phyloP scores from a whole-genome alignment of 139 green algal species.

The Tetratostichococcus sp. region DNA sequence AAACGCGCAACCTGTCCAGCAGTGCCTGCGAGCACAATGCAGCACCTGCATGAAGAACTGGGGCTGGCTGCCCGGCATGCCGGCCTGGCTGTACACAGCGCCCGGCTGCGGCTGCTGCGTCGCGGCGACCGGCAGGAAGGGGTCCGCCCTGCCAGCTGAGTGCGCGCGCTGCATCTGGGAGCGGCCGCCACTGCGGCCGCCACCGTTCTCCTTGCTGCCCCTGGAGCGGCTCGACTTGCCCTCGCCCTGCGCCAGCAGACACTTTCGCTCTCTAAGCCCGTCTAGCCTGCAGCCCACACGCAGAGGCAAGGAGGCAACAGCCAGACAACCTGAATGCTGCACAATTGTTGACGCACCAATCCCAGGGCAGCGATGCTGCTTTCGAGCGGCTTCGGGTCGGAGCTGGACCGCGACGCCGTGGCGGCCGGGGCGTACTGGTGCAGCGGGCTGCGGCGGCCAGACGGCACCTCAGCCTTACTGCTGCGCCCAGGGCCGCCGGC shows the following conservation, averaged over 20 bases:
- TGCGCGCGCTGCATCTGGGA: not conserved
- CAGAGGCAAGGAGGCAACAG: no score
- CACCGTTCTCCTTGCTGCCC: not conserved
- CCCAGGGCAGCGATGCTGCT: not conserved
- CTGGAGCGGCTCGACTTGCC: not conserved
- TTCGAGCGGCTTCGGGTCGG: not conserved
- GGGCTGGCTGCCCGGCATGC: not conserved
- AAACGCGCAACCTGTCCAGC: no score
- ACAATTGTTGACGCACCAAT: not conserved
- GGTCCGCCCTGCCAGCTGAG: not conserved
- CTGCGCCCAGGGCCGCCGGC: no score
- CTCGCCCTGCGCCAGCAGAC: no score
- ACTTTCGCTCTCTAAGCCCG: no score
- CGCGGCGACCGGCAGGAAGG: no score
- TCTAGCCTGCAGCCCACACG: no score
- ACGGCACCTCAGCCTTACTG: not conserved
- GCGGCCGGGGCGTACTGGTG: not conserved
- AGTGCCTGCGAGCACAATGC: no score
- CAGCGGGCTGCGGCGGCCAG: not conserved
- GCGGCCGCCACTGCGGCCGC: no score
- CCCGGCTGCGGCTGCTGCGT: no score
- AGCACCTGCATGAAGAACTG: not conserved
- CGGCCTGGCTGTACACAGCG: not conserved
- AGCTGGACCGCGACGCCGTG: not conserved
- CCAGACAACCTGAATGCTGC: no score